Percentiles rank a stretch among this genome's conserved stretches.
Conservation (phyloP, 768 basidiomycete genomes). For the Boletus reticulatus region DNA sequence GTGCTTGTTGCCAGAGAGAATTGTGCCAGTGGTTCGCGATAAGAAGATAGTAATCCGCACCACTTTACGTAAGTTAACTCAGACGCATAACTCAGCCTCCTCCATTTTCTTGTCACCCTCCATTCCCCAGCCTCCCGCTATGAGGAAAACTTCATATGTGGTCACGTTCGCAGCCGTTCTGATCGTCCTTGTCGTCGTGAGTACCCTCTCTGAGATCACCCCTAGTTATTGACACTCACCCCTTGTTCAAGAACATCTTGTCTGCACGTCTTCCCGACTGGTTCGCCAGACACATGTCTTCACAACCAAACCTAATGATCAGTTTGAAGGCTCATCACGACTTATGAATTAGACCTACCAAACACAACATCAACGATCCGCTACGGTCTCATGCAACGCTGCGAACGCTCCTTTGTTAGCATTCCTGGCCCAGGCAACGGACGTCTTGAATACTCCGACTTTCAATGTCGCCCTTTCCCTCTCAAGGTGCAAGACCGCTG, state of each 20-base stretch:
- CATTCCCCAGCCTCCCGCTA: constrained; percentile 22
- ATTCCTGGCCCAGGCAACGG: constrained; percentile 46
- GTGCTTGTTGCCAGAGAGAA: constrained; percentile 4
- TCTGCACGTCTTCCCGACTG: constrained; percentile 61
- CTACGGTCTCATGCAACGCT: constrained; percentile 60
- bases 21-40: constrained; percentile 24
- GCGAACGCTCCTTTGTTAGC: constrained; percentile 49
- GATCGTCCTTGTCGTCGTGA: constrained; percentile 49
- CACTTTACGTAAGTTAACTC: no score
- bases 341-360: constrained; percentile 39
- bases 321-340: constrained; percentile 41
- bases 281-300: constrained; percentile 38
- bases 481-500: constrained; percentile 45
- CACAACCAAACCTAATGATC: constrained; percentile 21
- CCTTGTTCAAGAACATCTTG: constrained; percentile 48
- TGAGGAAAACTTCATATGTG: constrained; percentile 72
- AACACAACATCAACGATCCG: constrained; percentile 46
- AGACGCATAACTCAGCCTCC: neutral
- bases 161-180: constrained; percentile 58
- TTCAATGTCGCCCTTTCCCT: constrained; percentile 67
- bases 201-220: constrained; percentile 21
- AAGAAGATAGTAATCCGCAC: neutral
- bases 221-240: neutral
- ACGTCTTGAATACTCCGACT: constrained; percentile 49
- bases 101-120: neutral